These are phyloP conservation scores for Manihot esculenta DNA, from an alignment of 441 rosid genomes.

Conservation along the genomic window DNA sequence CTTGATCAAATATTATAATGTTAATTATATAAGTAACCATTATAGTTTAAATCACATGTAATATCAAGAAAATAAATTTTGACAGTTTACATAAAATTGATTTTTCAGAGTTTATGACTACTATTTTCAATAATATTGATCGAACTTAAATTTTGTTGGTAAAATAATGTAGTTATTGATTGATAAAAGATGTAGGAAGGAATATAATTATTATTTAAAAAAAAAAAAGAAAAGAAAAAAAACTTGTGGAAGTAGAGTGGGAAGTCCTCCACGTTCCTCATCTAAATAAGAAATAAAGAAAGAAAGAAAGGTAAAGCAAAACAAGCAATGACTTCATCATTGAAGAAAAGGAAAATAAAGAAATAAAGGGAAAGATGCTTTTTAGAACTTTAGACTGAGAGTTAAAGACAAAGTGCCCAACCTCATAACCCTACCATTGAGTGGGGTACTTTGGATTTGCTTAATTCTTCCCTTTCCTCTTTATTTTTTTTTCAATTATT, in stretches of 20 bases:
- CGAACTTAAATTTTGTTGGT: too few species aligned
- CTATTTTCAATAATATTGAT: too few species aligned
- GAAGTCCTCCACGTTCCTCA: not conserved
- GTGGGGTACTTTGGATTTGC: constrained; percentile 25
- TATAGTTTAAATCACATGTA: too few species aligned
- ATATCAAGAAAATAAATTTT: too few species aligned
- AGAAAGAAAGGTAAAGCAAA: constrained; percentile 2
- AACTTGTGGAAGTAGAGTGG: constrained; percentile 15
- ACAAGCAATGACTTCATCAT: constrained; percentile 27
- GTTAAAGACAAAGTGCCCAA: constrained; percentile 18
- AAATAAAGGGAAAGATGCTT: constrained; percentile 25
- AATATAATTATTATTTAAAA: too few species aligned
- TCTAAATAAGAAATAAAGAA: not conserved
- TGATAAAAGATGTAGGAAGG: too few species aligned
- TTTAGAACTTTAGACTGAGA: constrained; percentile 21
- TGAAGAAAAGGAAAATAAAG: not conserved
- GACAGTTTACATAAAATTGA: too few species aligned
- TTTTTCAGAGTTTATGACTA: too few species aligned
- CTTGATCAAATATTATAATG: too few species aligned
- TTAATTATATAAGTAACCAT: too few species aligned
- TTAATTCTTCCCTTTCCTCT: constrained; percentile 8
- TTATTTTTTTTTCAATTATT: not conserved
- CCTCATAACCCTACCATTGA: constrained; percentile 26
- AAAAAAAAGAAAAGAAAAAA: too few species aligned
- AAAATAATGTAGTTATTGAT: too few species aligned